A percentile compares a stretch with the other conserved stretches of the same genome.
Conservation (phyloP, 768 basidiomycete species). For the Lactifluus piperatus region DNA sequence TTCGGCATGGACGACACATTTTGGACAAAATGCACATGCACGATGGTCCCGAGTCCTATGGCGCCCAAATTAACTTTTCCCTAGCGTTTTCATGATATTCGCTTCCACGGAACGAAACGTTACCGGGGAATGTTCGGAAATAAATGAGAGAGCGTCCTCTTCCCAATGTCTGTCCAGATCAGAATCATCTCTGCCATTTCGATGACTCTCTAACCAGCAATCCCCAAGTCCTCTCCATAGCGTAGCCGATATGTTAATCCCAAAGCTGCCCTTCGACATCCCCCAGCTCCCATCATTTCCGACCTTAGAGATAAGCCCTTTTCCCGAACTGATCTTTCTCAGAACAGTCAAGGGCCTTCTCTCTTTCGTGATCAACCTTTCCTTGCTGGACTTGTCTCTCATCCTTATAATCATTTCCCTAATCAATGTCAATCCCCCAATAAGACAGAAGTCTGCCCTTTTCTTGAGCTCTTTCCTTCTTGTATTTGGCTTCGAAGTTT, state of each 20-base stretch:
- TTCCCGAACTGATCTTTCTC: constrained; percentile 15
- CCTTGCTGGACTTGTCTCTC: constrained; percentile 13
- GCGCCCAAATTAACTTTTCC: not conserved
- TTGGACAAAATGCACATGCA: too few relatives aligned
- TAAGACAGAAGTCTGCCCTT: not conserved
- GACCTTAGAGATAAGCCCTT: constrained; percentile 6
- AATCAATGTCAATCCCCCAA: constrained; percentile 1
- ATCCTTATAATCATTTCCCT: constrained; percentile 8
- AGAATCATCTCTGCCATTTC: not conserved
- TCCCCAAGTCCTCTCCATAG: not conserved
- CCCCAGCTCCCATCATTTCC: not conserved
- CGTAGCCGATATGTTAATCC: not conserved
- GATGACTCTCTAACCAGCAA: not conserved
- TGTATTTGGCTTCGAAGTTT: constrained; percentile 9
- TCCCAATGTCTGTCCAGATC: not conserved
- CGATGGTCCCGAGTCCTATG: not conserved
- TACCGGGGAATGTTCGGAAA: not conserved
- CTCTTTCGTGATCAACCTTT: constrained; percentile 12
- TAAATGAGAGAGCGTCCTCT: not conserved
- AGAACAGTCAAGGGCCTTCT: constrained; percentile 15
- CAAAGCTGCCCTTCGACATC: not conserved
- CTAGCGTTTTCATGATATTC: not conserved
- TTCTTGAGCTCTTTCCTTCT: not conserved
- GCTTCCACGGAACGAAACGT: not conserved
- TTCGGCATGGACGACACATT: too few relatives aligned